Conservation (phyloP, 1,284 basidiomycete genomes). For the Athelia psychrophila region DNA sequence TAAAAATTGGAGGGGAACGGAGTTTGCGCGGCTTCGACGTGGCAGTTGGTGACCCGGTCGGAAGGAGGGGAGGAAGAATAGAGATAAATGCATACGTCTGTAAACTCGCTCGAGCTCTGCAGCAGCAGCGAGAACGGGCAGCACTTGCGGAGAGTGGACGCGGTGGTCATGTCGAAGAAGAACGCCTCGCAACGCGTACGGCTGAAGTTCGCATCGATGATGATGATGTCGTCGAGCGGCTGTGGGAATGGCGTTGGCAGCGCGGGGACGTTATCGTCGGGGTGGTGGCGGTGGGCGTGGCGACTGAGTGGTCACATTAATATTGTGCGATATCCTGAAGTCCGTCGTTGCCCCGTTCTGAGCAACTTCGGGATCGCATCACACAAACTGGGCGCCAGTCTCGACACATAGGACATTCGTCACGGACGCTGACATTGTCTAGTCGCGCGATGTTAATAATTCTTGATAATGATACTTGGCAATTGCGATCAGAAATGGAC, state of each 20-base stretch:
- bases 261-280: not conserved
- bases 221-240: conserved; percentile 60
- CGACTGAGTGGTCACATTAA: too few species aligned
- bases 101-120: not conserved
- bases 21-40: conserved; percentile 53
- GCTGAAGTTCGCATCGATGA: conserved; percentile 11
- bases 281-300: not conserved
- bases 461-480: too few species aligned
- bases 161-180: conserved; percentile 10
- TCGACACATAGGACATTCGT: too few species aligned
- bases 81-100: conserved; percentile 41
- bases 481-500: too few species aligned
- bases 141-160: not conserved
- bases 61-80: conserved; percentile 47
- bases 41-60: conserved; percentile 62
- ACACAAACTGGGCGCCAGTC: too few species aligned
- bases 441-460: too few species aligned
- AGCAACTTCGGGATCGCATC: too few species aligned
- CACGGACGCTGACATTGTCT: too few species aligned
- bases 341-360: too few species aligned
- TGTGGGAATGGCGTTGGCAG: conserved; percentile 73
- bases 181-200: conserved; percentile 13
- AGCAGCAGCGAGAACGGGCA: not conserved
- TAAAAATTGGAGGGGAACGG: conserved; percentile 60
- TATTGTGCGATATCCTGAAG: too few species aligned